These are phyloP conservation scores for Sarocladium brachiariae DNA, from an alignment of 2,329 filamentous ascomycete species.

Conservation along the genomic window DNA sequence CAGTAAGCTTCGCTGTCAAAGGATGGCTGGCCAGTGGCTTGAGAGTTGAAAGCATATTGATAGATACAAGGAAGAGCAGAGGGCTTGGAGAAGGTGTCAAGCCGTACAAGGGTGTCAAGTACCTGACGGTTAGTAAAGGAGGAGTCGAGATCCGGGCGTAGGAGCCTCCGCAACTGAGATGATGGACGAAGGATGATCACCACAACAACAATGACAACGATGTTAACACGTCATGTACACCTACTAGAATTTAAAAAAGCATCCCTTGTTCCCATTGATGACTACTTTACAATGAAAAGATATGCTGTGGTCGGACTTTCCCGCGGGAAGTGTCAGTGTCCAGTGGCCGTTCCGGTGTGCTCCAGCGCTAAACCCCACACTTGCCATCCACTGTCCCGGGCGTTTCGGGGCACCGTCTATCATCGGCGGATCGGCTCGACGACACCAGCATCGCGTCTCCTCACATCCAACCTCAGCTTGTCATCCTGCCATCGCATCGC, in stretches of 20 bases:
- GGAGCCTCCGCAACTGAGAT: background rate
- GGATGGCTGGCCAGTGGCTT: slow-evolving; percentile 63
- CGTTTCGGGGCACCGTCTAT: background rate
- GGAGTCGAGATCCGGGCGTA: slow-evolving; percentile 51
- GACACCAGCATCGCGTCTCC: slow-evolving; percentile 2
- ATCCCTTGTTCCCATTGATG: too few species aligned
- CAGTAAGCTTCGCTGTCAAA: slow-evolving; percentile 64
- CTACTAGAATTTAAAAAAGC: background rate
- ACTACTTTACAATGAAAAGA: too few species aligned
- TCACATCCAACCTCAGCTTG: background rate
- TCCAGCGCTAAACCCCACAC: slow-evolving; percentile 5
- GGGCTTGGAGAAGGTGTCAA: slow-evolving; percentile 83
- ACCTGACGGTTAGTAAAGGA: slow-evolving; percentile 68
- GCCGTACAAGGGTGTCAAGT: slow-evolving; percentile 98
- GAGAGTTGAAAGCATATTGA: slow-evolving; percentile 59
- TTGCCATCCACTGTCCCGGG: background rate
- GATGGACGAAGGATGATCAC: too few species aligned
- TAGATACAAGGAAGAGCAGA: slow-evolving; percentile 72
- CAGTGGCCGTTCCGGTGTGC: background rate
- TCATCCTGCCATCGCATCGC: background rate
- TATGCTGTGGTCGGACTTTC: background rate
- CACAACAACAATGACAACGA: slow-evolving; percentile 9
- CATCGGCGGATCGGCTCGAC: background rate
- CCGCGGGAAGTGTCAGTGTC: background rate
- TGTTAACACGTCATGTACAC: slow-evolving; percentile 1